A percentile compares a stretch with the other conserved stretches of the same genome.
Conservation (phyloP, 2,329 filamentous ascomycete species). For the Penicillium verrucosum region DNA sequence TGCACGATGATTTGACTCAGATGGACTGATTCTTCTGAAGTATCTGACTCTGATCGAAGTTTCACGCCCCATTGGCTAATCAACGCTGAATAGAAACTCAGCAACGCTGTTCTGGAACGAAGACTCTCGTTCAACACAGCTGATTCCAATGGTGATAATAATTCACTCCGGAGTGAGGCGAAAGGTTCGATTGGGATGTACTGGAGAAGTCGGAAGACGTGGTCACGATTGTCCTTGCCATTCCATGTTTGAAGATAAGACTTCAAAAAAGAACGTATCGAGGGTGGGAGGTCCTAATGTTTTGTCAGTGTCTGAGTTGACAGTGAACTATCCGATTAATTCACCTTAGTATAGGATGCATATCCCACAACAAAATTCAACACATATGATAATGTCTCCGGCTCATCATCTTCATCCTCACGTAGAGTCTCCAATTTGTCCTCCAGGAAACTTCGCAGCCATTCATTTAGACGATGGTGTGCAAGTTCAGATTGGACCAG, state of each 20-base stretch:
- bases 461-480: conserved; percentile 40
- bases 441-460: conserved; percentile 39
- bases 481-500: conserved; percentile 58
- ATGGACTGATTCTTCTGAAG: conserved; percentile 29
- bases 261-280: conserved; percentile 37
- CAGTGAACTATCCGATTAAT: background rate
- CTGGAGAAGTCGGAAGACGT: conserved; percentile 37
- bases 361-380: conserved; percentile 35
- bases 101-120: conserved; percentile 56
- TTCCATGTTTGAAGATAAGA: conserved; percentile 62
- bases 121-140: conserved; percentile 38
- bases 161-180: conserved; percentile 35
- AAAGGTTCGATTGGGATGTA: conserved; percentile 32
- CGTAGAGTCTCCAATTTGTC: conserved; percentile 35
- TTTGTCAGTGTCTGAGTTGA: conserved; percentile 2
- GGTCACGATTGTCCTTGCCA: conserved; percentile 52
- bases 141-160: conserved; percentile 42
- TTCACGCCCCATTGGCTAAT: conserved; percentile 54
- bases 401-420: conserved; percentile 48
- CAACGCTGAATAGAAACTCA: conserved; percentile 65
- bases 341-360: conserved; percentile 40
- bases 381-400: conserved; percentile 36
- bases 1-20: conserved; percentile 49
- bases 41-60: conserved; percentile 29
- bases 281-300: conserved; percentile 32